Base-by-base conservation (phyloP, 2,329 filamentous ascomycete species). In the Penicillium aurantiogriseum region DNA sequence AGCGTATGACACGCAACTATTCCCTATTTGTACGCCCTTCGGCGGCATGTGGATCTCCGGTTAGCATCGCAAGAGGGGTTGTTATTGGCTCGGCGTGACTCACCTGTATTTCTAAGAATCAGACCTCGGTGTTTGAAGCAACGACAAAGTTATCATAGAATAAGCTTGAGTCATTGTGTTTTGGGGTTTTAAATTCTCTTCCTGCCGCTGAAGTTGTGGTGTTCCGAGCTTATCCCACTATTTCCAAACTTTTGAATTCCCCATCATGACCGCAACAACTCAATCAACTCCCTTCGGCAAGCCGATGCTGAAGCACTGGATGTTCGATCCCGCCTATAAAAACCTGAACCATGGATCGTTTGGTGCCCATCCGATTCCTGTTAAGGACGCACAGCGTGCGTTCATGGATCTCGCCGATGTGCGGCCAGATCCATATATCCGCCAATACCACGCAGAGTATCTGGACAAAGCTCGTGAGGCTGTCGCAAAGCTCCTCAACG, bases 321-420 rank as follows among this genome's bases (percentile, higher is more conserved):
- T 85, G n/a, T 84, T 92, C 58, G 84, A 86, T 47, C 80, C 84
- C 0, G 78, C 79, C n/a, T 91, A 85, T 71, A 81, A 79, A 51
- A 92, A 91, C 69, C 77, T 95, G 52, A 95, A 95, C 72, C 88
- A 95, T 69, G 90, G 91, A 48, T 95, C 91, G 0, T 96, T 90
- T 70, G 92, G 92, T 35, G 87, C 88, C 2, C 86, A 88, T 66
- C 92, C 92, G 4, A 78, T 75, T 10, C 70, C 76, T 21, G 80
- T 97, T 58, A 83, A 81, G 17, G 74, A 81, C 15, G 81, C 80
- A 49, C 80, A 88, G 21, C 85, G 83, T 17, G 68, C 79, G n/a
- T 89, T 88, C 67, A 88, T 92, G 69, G 83, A 88, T 60, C 76
- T 79, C 4, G 77, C 81, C 36, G 92, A 96, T 77, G 77, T 82